Conservation (phyloP, 179 eudicot genomes). For the Corrigiola litoralis region DNA sequence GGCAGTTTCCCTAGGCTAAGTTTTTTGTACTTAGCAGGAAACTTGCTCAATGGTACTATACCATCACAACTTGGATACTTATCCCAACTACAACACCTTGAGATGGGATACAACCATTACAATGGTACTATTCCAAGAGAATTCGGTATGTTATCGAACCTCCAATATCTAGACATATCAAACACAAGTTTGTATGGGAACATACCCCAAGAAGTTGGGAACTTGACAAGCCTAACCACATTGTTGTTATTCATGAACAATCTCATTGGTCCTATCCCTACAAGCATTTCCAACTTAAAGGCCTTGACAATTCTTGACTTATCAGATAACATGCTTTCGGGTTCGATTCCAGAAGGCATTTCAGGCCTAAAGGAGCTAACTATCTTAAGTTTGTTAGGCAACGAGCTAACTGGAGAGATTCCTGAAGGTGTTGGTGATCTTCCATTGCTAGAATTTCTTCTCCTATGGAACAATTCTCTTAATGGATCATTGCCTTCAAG, state of each 20-base stretch:
- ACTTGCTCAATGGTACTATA: constrained; percentile 48
- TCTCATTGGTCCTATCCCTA: constrained; percentile 57
- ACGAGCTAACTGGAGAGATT: constrained; percentile 56
- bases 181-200: constrained; percentile 48
- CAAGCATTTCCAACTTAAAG: constrained; percentile 33
- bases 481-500: constrained; percentile 56
- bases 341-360: constrained; percentile 53
- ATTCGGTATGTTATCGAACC: constrained; percentile 39
- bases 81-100: constrained; percentile 43
- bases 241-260: constrained; percentile 52
- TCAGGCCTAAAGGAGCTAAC: constrained; percentile 42
- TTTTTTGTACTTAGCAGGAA: constrained; percentile 61
- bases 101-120: constrained; percentile 65
- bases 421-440: constrained; percentile 67
- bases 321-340: constrained; percentile 56
- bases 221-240: constrained; percentile 40
- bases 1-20: constrained; percentile 45
- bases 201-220: constrained; percentile 51
- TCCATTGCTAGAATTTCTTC: constrained; percentile 37
- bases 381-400: constrained; percentile 43
- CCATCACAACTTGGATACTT: constrained; percentile 52
- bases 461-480: constrained; percentile 76
- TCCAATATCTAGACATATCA: constrained; percentile 61
- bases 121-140: constrained; percentile 43
- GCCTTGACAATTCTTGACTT: constrained; percentile 54